Conservation (phyloP, 2,329 filamentous ascomycete genomes). For the Stagonosporopsis tanaceti region DNA sequence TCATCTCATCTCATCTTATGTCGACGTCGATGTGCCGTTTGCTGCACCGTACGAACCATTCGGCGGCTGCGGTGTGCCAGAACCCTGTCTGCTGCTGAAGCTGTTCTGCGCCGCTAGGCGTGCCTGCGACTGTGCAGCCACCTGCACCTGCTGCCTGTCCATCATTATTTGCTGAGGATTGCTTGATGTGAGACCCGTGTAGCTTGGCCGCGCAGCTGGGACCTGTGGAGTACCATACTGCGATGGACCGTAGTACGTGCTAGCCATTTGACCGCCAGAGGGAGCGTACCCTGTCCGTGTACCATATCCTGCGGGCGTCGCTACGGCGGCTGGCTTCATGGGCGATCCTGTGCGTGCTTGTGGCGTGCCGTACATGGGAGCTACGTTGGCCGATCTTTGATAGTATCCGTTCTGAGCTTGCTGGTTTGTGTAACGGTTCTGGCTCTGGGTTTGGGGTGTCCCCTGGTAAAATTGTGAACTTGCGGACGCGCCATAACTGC, state of each 20-base stretch:
- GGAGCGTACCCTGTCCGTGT: slow-evolving; percentile 41
- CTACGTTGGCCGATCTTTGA: slow-evolving; percentile 44
- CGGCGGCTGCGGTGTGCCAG: slow-evolving; percentile 49
- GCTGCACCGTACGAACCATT: slow-evolving; percentile 36
- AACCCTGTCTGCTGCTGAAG: slow-evolving; percentile 44
- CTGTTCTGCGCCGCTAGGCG: slow-evolving; percentile 47
- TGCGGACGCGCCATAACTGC: slow-evolving; percentile 37
- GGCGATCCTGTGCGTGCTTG: slow-evolving; percentile 48
- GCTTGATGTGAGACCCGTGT: slow-evolving; percentile 24
- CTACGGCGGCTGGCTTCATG: slow-evolving; percentile 41
- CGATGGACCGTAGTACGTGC: slow-evolving; percentile 44
- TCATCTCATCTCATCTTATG: slow-evolving; percentile 13
- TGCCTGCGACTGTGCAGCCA: slow-evolving; percentile 45
- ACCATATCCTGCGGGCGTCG: slow-evolving; percentile 36
- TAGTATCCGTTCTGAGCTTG: slow-evolving; percentile 43
- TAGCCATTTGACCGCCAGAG: slow-evolving; percentile 41
- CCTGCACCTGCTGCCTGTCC: slow-evolving; percentile 45
- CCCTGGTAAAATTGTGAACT: slow-evolving; percentile 46
- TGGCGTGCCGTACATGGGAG: slow-evolving; percentile 44
- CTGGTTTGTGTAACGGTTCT: slow-evolving; percentile 44
- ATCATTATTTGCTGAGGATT: slow-evolving; percentile 48
- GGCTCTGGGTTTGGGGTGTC: slow-evolving; percentile 43
- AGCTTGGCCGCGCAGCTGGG: slow-evolving; percentile 33
- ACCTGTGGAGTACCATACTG: slow-evolving; percentile 45
- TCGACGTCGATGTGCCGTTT: slow-evolving; percentile 40